Evolutionary conservation across 306 rosid species (phyloP), one percentile per base, ranked within the genome.

Genomic region (Quercus parvula): DNA sequence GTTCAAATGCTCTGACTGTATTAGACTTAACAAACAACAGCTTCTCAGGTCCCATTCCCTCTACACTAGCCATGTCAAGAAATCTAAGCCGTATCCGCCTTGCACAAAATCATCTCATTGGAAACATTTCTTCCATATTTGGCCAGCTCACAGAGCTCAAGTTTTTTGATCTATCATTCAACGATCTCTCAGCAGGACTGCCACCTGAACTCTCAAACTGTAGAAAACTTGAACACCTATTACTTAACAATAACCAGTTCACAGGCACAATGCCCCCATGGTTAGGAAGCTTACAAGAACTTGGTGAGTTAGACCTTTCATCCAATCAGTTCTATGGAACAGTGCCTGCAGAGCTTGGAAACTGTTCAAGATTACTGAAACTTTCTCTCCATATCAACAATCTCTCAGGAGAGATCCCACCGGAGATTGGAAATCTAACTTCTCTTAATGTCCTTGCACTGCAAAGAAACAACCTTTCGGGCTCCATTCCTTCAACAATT

Each of bases 11-110:
- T 61, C 80, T 92, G 10, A 87, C 91, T 28, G 83, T 86, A 24
- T 80, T 95, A 76, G 99, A 95, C 85, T 81, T 95, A 85, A 95
- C 99, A 22, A 95, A 95, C 78, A 95, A 95, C 86, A 92, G 96
- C 84, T 95, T 95, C 88, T 89, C 96, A 31, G 97, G 99, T 78
- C 83, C 92, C 70, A 85, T 95, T 82, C 98, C 98, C 81, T 77
- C 90, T 10, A 79, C 69, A 57, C 81, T 95, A 51, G 79, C 92
- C 80, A 57, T 81, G 76, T 90, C 96, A 20, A 79, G 75, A 79
- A 89, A 90, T 68, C 92, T 95, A 82, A 86, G 35, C 73, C 97
- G 97, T 38, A 89, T 95, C 25, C 92, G 98, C 80, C 96, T 95
- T 24, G 99, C 89, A 11, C 79, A 91, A 35, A 95, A 95, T 75